Evolutionary conservation across 2,329 filamentous ascomycete genomes (phyloP).

Genomic region (Claviceps maximensis): DNA sequence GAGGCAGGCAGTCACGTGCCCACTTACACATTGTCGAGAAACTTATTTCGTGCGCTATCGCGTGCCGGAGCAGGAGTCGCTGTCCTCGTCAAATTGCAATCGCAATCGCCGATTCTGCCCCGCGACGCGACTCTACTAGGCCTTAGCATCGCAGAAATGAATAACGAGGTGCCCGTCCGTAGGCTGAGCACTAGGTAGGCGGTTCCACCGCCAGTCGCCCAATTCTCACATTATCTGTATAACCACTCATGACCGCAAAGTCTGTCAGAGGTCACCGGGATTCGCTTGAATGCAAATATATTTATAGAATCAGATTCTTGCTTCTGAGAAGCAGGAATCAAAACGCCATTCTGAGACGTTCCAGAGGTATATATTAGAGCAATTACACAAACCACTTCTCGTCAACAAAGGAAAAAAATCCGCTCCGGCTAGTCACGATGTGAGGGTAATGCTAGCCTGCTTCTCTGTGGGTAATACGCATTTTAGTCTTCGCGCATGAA

Average conservation of each 20-base stretch:
- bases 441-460: constrained; percentile 10
- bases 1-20: constrained; percentile 22
- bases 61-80: background rate
- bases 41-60: background rate
- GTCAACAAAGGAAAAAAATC: background rate
- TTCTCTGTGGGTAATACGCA: constrained; percentile 9
- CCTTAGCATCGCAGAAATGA: too few relatives aligned
- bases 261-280: background rate
- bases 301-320: background rate
- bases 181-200: too few relatives aligned
- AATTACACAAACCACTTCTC: background rate
- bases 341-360: background rate
- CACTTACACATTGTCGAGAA: background rate
- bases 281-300: background rate
- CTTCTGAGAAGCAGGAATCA: background rate
- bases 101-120: background rate
- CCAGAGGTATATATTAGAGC: background rate
- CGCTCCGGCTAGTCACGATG: background rate
- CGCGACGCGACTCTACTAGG: background rate
- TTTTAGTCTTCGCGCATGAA: constrained; percentile 5
- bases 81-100: background rate
- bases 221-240: background rate
- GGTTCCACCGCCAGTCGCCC: too few relatives aligned
- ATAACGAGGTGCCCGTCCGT: too few relatives aligned
- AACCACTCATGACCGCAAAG: background rate